phyloP scores from a whole-genome alignment of 2,329 filamentous ascomycete genomes.

The Penicillium sp. region DNA sequence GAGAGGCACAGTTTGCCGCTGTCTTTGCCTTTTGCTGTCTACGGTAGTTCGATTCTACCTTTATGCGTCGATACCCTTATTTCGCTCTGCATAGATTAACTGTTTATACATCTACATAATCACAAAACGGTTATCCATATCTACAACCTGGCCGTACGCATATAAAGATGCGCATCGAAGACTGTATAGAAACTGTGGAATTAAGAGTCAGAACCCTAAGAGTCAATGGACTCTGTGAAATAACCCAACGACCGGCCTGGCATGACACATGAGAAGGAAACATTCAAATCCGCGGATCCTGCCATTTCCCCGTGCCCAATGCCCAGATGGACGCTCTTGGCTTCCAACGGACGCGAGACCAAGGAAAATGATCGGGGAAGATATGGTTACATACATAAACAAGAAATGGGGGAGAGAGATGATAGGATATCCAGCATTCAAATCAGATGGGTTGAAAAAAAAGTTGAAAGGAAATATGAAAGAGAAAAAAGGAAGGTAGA shows the following conservation, averaged over 20 bases:
- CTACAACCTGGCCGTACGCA: background rate
- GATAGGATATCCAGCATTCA: slow-evolving; percentile 42
- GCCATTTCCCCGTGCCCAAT: slow-evolving; percentile 28
- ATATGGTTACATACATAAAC: slow-evolving; percentile 35
- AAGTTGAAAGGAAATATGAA: slow-evolving; percentile 28
- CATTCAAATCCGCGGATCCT: slow-evolving; percentile 33
- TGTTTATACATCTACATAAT: background rate
- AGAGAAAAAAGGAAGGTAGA: slow-evolving; percentile 26
- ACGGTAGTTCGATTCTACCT: background rate
- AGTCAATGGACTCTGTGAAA: slow-evolving; percentile 29
- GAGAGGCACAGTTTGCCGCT: background rate
- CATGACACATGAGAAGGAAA: slow-evolving; percentile 39
- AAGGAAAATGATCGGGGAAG: slow-evolving; percentile 28
- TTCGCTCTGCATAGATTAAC: background rate
- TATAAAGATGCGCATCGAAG: background rate
- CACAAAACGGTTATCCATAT: background rate
- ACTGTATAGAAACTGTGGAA: background rate
- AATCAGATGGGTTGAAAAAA: slow-evolving; percentile 26
- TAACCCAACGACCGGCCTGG: slow-evolving; percentile 35
- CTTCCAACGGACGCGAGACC: slow-evolving; percentile 28
- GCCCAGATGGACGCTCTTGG: slow-evolving; percentile 25
- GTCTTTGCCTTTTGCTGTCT: background rate
- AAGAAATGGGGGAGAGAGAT: slow-evolving; percentile 30
- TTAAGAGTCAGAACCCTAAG: slow-evolving; percentile 24
- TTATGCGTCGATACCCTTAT: slow-evolving; percentile 3